Percentiles rank a stretch among this genome's conserved stretches.
These are phyloP conservation scores for Phyllosticta citriasiana DNA, from an alignment of 2,329 filamentous ascomycete genomes.

Conservation along the genomic window DNA sequence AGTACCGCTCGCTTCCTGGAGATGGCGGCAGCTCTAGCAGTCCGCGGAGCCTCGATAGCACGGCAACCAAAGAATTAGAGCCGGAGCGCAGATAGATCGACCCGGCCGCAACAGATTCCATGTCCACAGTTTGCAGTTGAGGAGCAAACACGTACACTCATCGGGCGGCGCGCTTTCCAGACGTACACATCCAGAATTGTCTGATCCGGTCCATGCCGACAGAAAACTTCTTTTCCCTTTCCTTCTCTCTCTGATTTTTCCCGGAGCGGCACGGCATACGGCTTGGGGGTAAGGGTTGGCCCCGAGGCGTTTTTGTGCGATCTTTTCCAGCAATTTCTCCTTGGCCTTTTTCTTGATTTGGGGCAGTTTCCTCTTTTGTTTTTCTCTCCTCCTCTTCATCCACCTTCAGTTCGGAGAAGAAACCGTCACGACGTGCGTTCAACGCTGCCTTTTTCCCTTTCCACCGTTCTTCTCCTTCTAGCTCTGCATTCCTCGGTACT, in stretches of 20 bases:
- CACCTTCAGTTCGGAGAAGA: no score
- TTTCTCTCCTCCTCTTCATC: no score
- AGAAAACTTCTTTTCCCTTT: neutral
- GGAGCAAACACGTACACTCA: neutral
- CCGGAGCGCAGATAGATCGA: neutral
- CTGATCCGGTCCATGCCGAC: neutral
- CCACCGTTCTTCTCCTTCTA: no score
- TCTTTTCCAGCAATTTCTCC: neutral
- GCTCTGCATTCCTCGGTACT: no score
- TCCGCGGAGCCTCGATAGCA: constrained; percentile 15
- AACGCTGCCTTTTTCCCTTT: no score
- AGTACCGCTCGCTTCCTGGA: constrained; percentile 30
- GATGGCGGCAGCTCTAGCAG: constrained; percentile 22
- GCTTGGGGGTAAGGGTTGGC: neutral
- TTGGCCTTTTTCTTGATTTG: neutral
- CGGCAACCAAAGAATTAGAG: neutral
- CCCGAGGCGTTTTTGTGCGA: neutral
- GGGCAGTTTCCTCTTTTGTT: no score
- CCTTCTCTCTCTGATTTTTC: neutral
- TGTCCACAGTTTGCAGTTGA: neutral
- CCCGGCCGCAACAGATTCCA: neutral
- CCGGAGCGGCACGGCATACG: neutral
- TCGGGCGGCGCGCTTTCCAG: neutral
- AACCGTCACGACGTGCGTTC: no score
- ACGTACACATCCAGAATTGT: neutral